Percentiles rank a stretch among this genome's conserved stretches.
These are phyloP conservation scores for Brasilioporus rufonigricans DNA, from an alignment of 768 basidiomycete genomes.

Conservation along the genomic window DNA sequence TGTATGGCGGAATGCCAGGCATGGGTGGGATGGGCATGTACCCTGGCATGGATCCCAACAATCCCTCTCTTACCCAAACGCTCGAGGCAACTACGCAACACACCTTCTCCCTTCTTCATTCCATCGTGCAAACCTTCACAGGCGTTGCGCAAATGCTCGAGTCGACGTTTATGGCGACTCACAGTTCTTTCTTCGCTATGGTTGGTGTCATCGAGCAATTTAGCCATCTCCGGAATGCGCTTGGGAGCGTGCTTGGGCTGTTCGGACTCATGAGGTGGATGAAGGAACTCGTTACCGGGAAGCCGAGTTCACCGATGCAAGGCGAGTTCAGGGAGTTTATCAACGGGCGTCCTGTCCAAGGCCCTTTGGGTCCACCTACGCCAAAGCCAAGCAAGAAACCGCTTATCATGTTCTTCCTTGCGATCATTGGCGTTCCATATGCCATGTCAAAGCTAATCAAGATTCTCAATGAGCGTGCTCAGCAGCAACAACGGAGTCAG, in stretches of 20 bases:
- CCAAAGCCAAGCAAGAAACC: conserved; percentile 85
- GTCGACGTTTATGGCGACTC: conserved; percentile 95
- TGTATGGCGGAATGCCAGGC: conserved; percentile 38
- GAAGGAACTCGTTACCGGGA: conserved; percentile 56
- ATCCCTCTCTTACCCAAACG: conserved; percentile 76
- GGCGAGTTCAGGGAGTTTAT: conserved; percentile 78
- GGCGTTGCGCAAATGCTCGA: conserved; percentile 98
- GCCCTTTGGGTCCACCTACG: conserved; percentile 36
- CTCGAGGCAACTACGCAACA: conserved; percentile 88
- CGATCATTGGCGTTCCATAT: conserved; percentile 90
- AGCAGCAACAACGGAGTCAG: conserved; percentile 41
- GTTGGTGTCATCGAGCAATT: conserved; percentile 96
- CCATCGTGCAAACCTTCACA: conserved; percentile 91
- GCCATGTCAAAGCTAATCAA: conserved; percentile 89
- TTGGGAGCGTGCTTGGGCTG: conserved; percentile 90
- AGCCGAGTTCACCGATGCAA: conserved; percentile 44
- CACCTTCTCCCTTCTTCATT: conserved; percentile 91
- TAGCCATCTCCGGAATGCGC: conserved; percentile 83
- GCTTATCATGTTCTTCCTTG: conserved; percentile 88
- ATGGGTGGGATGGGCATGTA: conserved; percentile 41
- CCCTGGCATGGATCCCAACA: conserved; percentile 45
- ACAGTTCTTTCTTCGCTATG: conserved; percentile 94
- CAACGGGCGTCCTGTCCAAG: conserved; percentile 58
- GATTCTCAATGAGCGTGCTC: conserved; percentile 64
- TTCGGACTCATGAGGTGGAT: conserved; percentile 91